These are phyloP conservation scores for Guyanaporus albipodus DNA, from an alignment of 768 basidiomycete species.

Conservation along the genomic window DNA sequence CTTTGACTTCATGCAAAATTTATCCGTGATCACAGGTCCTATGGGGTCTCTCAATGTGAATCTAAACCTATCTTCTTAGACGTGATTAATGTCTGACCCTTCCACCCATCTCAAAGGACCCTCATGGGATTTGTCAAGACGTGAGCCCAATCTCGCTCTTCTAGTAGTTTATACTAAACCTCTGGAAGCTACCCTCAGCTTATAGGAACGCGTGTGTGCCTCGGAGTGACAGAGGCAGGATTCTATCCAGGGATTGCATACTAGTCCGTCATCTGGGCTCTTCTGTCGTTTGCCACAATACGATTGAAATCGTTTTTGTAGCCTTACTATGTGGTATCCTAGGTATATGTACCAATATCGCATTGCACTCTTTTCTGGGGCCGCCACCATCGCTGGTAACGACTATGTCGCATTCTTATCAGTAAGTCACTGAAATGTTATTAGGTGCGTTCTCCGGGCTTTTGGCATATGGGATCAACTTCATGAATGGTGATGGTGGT, in stretches of 20 bases:
- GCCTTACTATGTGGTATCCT: constrained; percentile 5
- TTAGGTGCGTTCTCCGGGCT: constrained; percentile 2
- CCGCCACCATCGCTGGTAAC: constrained; percentile 1
- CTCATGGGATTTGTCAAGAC: constrained; percentile 2
- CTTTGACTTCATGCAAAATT: background rate
- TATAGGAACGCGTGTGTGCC: background rate
- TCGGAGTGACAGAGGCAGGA: constrained; percentile 2
- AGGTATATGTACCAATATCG: constrained; percentile 5
- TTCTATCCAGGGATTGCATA: constrained; percentile 2
- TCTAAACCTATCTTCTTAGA: too few species aligned
- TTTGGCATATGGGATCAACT: constrained; percentile 3
- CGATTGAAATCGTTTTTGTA: background rate
- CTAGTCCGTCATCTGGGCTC: background rate
- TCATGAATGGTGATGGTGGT: background rate
- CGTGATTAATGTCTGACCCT: background rate
- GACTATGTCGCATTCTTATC: background rate
- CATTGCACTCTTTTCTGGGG: constrained; percentile 3
- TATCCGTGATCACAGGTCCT: background rate
- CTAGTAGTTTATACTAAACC: background rate
- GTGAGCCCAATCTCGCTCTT: background rate
- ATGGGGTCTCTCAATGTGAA: constrained; percentile 1
- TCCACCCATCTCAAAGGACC: background rate
- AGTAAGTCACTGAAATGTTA: background rate
- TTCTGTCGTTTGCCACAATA: too few species aligned
- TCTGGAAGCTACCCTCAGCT: constrained; percentile 1